Percentiles rank a stretch among this genome's conserved stretches.
These are phyloP conservation scores for Penicillium sp. DNA, from an alignment of 2,329 filamentous ascomycete species.

Conservation along the genomic window DNA sequence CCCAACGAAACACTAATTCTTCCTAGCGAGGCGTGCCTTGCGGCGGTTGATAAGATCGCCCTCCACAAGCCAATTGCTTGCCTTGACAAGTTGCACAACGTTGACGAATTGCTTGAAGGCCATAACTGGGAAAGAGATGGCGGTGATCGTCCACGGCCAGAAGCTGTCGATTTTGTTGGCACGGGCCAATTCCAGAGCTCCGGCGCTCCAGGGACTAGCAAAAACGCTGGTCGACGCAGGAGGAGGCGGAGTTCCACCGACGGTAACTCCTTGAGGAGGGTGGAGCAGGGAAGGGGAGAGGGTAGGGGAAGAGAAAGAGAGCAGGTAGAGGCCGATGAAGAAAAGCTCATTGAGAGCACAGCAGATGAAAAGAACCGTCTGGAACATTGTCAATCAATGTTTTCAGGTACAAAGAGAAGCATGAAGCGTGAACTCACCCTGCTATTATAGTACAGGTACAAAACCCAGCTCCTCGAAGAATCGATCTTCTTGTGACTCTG, in stretches of 20 bases:
- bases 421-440: slow-evolving; percentile 66
- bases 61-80: slow-evolving; percentile 88
- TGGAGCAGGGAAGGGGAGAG: slow-evolving; percentile 83
- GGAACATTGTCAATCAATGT: slow-evolving; percentile 18
- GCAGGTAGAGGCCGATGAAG: slow-evolving; percentile 97
- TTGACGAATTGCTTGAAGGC: slow-evolving; percentile 91
- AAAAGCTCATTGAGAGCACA: slow-evolving; percentile 93
- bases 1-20: slow-evolving; percentile 25
- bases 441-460: slow-evolving; percentile 97
- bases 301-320: slow-evolving; percentile 91
- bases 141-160: slow-evolving; percentile 79
- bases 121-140: slow-evolving; percentile 85
- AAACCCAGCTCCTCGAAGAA: slow-evolving; percentile 80
- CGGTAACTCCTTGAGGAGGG: slow-evolving; percentile 49
- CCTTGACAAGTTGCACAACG: slow-evolving; percentile 90
- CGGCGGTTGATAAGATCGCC: slow-evolving; percentile 74
- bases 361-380: slow-evolving; percentile 90
- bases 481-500: slow-evolving; percentile 94
- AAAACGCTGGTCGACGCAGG: slow-evolving; percentile 76
- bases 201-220: slow-evolving; percentile 87
- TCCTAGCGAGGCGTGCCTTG: slow-evolving; percentile 48
- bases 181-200: slow-evolving; percentile 86
- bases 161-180: slow-evolving; percentile 89
- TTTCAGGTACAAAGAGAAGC: background rate
- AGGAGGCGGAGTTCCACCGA: slow-evolving; percentile 69